Percentiles rank a stretch among this genome's conserved stretches.
These are phyloP conservation scores for Raffaelea ambrosiae DNA, from an alignment of 2,329 filamentous ascomycete species.

Conservation along the genomic window DNA sequence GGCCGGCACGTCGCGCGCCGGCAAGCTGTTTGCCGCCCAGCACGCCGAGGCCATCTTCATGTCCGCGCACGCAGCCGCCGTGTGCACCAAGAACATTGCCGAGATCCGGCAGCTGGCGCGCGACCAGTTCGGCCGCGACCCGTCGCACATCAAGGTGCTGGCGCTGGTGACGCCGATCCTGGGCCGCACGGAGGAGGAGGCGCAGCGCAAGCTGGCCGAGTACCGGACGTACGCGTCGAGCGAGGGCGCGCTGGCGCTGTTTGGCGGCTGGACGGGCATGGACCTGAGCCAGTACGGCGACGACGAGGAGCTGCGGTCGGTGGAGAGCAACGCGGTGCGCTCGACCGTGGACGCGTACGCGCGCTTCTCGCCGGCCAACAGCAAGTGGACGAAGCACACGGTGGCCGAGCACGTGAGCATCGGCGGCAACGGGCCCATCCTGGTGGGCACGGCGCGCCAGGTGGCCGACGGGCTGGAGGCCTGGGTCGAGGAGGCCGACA, in stretches of 20 bases:
- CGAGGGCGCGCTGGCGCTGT: slow-evolving; percentile 60
- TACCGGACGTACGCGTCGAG: slow-evolving; percentile 50
- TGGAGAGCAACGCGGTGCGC: slow-evolving; percentile 30
- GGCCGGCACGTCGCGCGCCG: slow-evolving; percentile 15
- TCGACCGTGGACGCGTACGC: slow-evolving; percentile 15
- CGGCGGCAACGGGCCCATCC: slow-evolving; percentile 14
- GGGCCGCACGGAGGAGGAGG: slow-evolving; percentile 14
- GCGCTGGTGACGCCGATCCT: slow-evolving; percentile 15
- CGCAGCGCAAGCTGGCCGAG: slow-evolving; percentile 37
- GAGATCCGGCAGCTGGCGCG: slow-evolving; percentile 30
- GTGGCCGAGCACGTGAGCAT: slow-evolving; percentile 44
- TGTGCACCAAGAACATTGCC: slow-evolving; percentile 8
- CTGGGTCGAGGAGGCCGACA: slow-evolving; percentile 61
- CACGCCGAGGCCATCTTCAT: slow-evolving; percentile 18
- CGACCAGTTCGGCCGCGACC: slow-evolving; percentile 11
- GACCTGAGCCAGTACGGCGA: slow-evolving; percentile 31
- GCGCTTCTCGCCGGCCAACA: slow-evolving; percentile 8
- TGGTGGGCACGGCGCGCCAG: slow-evolving; percentile 57
- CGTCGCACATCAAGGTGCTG: slow-evolving; percentile 14
- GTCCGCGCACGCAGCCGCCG: slow-evolving; percentile 10
- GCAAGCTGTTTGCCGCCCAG: slow-evolving; percentile 15
- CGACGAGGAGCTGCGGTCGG: slow-evolving; percentile 28
- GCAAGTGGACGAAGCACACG: slow-evolving; percentile 65
- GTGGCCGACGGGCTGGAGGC: slow-evolving; percentile 60
- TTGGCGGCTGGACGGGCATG: slow-evolving; percentile 64